A percentile compares a stretch with the other conserved stretches of the same genome.
phyloP scores from a whole-genome alignment of 495 filamentous ascomycete genomes.

The Trichoderma orchidacearum region DNA sequence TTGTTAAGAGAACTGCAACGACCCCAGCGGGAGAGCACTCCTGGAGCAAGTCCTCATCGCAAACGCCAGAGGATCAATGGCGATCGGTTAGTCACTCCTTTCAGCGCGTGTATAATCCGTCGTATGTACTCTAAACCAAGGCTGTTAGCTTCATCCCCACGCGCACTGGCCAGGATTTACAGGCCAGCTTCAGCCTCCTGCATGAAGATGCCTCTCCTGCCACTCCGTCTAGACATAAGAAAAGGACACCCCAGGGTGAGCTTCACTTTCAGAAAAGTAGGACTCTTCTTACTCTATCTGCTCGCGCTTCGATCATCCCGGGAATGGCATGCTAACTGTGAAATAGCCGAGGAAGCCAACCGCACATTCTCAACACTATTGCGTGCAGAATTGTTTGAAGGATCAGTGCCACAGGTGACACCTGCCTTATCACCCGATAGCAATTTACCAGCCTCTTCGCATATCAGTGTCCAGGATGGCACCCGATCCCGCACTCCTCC shows the following conservation, averaged over 20 bases:
- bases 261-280: slow-evolving; percentile 87
- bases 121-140: background rate
- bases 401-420: slow-evolving; percentile 70
- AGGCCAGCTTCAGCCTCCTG: slow-evolving; percentile 79
- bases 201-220: slow-evolving; percentile 87
- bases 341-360: slow-evolving; percentile 85
- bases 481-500: slow-evolving; percentile 74
- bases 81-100: slow-evolving; percentile 42
- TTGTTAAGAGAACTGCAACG: slow-evolving; percentile 17
- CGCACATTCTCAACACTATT: slow-evolving; percentile 79
- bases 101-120: slow-evolving; percentile 2
- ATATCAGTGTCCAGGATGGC: slow-evolving; percentile 49
- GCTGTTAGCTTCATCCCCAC: slow-evolving; percentile 81
- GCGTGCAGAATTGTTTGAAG: slow-evolving; percentile 81
- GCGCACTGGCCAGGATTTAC: slow-evolving; percentile 81
- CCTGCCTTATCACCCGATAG: slow-evolving; percentile 52
- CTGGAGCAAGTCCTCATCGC: slow-evolving; percentile 64
- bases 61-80: slow-evolving; percentile 81
- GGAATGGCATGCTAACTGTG: slow-evolving; percentile 2
- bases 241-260: slow-evolving; percentile 77
- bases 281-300: too few relatives aligned
- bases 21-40: slow-evolving; percentile 49
- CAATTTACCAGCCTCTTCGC: slow-evolving; percentile 36
- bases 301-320: too few relatives aligned
- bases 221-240: slow-evolving; percentile 72